Base-by-base conservation (phyloP, 345 rosid species). In the Gynandropsis gynandra region DNA sequence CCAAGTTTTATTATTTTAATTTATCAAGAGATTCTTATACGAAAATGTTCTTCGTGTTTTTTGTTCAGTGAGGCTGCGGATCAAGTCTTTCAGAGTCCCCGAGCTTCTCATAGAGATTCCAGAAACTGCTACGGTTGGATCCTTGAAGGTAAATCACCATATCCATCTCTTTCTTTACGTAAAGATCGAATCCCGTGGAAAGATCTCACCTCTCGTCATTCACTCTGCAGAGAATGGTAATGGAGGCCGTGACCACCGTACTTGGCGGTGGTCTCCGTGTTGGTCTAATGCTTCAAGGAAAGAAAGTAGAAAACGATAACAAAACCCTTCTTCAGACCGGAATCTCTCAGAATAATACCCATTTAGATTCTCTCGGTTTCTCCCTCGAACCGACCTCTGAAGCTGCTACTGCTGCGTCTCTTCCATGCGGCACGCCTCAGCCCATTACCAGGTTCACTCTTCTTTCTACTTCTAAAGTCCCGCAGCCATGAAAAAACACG, bases 41-140 rank as follows among this genome's bases (percentile, higher is more conserved):
- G 8, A 1, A 59, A n/a, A 18, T 20, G 8, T 27, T 32, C 27
- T 6, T 0, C 10, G 21, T 45, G 39, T 0, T 62, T 73, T 59
- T 44, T 62, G 42, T 68, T 16, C 84, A 86, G 97, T 89, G 79
- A 83, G 80, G 66, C 80, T 90, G 62, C 77, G 84, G 74, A 90
- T 90, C 70, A 80, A 87, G 71, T 90, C 98, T 42, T 87, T 90
- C 63, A 71, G 75, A 48, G 95, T 90, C 53, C 98, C 98, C 1
- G 96, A 90, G 78, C 81, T 87, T 36, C 73, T 87, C 47, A 65
- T 90, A 47, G 92, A 87, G 78, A 61, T 87, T 68, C 87, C 98
- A 31, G 92, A 90, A 65, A 80, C 78, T 58, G 90, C 98, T 36
- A 87, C 96, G 54, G 62, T 87, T 68, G 98, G 92, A 44, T 87